Percentiles rank a stretch among this genome's conserved stretches.
Conservation (phyloP, 805 yeast genomes). For the Starmerella asiatica region DNA sequence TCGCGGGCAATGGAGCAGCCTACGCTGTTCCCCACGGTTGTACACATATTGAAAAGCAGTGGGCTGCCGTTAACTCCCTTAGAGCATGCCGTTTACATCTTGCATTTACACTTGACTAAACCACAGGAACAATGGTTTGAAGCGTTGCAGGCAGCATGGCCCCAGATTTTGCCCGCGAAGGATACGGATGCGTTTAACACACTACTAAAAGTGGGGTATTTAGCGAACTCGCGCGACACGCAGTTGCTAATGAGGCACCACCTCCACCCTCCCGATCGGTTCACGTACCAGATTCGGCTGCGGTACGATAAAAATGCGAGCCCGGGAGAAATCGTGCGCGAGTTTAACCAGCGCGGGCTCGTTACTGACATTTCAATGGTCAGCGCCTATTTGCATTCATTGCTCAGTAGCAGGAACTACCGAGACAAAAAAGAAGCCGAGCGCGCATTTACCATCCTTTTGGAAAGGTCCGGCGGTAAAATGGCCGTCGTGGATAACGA, state of each 20-base stretch:
- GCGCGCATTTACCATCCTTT: constrained; percentile 10
- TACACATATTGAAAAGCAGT: constrained; percentile 21
- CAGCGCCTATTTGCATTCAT: constrained; percentile 18
- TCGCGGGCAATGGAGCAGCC: constrained; percentile 12
- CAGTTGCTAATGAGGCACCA: constrained; percentile 18
- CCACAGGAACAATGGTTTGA: constrained; percentile 3
- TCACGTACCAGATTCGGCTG: constrained; percentile 23
- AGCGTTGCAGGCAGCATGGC: constrained; percentile 10
- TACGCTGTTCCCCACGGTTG: constrained; percentile 15
- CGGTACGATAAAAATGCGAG: constrained; percentile 11
- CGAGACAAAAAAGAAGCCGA: constrained; percentile 22
- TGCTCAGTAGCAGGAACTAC: constrained; percentile 14
- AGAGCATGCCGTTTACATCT: constrained; percentile 24
- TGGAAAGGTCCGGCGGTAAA: not conserved
- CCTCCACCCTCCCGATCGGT: constrained; percentile 22
- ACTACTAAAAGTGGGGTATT: constrained; percentile 23
- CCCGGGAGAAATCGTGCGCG: constrained; percentile 11
- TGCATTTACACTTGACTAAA: too few species aligned
- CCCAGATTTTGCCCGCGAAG: constrained; percentile 8
- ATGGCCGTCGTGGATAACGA: constrained; percentile 1
- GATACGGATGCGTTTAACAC: constrained; percentile 23
- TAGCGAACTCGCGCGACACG: constrained; percentile 12
- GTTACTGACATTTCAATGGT: constrained; percentile 23
- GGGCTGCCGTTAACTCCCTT: constrained; percentile 25
- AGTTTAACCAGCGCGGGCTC: constrained; percentile 16